These are phyloP conservation scores for Fusarium sp. DNA, from an alignment of 2,329 filamentous ascomycete species.

Conservation along the genomic window DNA sequence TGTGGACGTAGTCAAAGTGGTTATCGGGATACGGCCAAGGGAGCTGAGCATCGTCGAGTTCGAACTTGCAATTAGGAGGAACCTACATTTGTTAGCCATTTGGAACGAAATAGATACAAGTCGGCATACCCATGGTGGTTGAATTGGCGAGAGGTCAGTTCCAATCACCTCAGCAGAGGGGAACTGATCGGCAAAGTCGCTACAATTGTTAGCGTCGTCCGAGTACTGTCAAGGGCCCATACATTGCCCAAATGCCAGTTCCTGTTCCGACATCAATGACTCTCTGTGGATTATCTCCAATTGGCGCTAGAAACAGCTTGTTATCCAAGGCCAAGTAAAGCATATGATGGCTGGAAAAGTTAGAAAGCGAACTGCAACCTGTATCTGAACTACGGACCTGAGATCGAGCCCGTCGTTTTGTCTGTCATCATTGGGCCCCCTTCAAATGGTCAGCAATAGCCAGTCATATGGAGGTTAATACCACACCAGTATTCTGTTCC, in stretches of 20 bases:
- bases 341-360: neutral
- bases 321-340: neutral
- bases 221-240: neutral
- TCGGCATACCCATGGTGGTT: conserved; percentile 60
- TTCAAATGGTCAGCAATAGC: neutral
- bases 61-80: conserved; percentile 55
- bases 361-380: neutral
- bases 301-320: neutral
- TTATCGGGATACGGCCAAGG: conserved; percentile 40
- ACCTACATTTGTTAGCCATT: conserved; percentile 59
- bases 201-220: conserved; percentile 38
- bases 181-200: conserved; percentile 59
- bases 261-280: neutral
- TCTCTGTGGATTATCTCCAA: neutral
- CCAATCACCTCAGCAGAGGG: conserved; percentile 60
- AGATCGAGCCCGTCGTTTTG: conserved; percentile 43
- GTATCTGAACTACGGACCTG: conserved; percentile 13
- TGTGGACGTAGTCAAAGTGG: conserved; percentile 70
- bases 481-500: conserved; percentile 34
- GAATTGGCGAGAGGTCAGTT: conserved; percentile 67
- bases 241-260: conserved; percentile 1
- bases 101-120: neutral
- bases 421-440: conserved; percentile 43
- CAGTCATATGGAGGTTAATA: neutral
- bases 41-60: conserved; percentile 50